Evolutionary conservation across 208 protist genomes (phyloP), one percentile per base, ranked within the genome.

Genomic region (Leishmania guyanensis): DNA sequence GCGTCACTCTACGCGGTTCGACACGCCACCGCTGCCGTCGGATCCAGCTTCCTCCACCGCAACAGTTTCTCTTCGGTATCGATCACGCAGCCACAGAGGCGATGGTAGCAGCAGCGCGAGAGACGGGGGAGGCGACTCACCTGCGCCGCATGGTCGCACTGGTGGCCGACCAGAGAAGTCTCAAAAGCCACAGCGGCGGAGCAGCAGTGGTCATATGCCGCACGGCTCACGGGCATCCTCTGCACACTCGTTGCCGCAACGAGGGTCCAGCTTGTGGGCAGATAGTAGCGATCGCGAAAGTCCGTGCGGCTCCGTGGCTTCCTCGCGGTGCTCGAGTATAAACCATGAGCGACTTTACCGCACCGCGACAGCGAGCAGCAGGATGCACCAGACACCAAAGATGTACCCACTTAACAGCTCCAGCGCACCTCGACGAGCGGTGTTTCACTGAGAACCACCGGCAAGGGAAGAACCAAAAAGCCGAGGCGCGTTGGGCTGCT

Each of bases 361-460:
- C 78, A 88, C 90, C 10, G 76, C 90, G 14, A 95, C 93, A n/a
- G 92, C 81, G 51, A 92, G 89, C 84, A 97, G 91, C 56, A 83
- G 87, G 16, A 79, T 84, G 70, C 86, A 83, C 33, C 81, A 90
- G 50, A 78, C 62, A 80, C 80, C 79, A 46, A 75, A 78, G 51
- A 22, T 54, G 39, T 68, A 73, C 46, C 26, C 58, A 29, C 46
- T 79, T 9, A 78, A 66, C 65, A 62, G 69, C 54, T 50, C 64
- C 64, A 51, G 58, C 48, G 66, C 78, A 71, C 69, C 64, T 12
- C 88, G 84, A 12, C 92, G 89, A 33, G 80, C 90, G 10, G 88
- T 93, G 5, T 96, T 93, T 80, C 88, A 87, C 39, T 95, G 74
- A 62, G 51, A 17, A 46, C 4, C 29, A 39, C 51, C n/a, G 53